Evolutionary conservation across 495 filamentous ascomycete species (phyloP).

Genomic region (Penicillium cosmopolitanum): DNA sequence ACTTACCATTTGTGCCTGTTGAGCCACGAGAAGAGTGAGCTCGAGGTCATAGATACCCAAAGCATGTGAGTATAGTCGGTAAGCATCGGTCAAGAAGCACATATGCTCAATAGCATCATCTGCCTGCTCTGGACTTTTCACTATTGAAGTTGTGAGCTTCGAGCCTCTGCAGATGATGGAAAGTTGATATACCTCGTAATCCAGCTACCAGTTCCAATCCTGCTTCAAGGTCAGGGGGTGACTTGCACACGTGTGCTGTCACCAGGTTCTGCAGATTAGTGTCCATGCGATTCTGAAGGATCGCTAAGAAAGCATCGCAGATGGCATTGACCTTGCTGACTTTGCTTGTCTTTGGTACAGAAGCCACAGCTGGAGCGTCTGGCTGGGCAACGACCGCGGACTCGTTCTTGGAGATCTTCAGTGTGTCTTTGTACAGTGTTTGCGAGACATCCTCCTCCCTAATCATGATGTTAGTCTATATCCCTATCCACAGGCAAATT

Average conservation of each 20-base stretch:
- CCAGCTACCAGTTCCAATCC: conserved; percentile 77
- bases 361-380: conserved; percentile 15
- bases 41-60: conserved; percentile 91
- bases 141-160: conserved; percentile 36
- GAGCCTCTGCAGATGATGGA: background rate
- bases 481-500: conserved; percentile 18
- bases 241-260: conserved; percentile 92
- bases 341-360: conserved; percentile 25
- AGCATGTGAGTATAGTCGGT: conserved; percentile 88
- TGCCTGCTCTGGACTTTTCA: conserved; percentile 65
- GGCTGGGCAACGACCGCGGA: conserved; percentile 33
- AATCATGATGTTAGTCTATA: background rate
- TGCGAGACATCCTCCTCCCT: conserved; percentile 93
- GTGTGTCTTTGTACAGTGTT: conserved; percentile 91
- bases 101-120: conserved; percentile 93
- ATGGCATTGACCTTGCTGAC: conserved; percentile 80
- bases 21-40: conserved; percentile 84
- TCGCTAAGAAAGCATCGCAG: conserved; percentile 80
- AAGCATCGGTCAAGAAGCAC: conserved; percentile 93
- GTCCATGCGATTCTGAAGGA: conserved; percentile 62
- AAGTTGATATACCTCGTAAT: conserved; percentile 57
- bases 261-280: conserved; percentile 89
- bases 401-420: conserved; percentile 42
- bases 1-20: conserved; percentile 83
- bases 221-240: conserved; percentile 84